Evolutionary conservation across 225 moss, liverwort and hornwort genomes (phyloP), one percentile per base, ranked within the genome.

Genomic region (Ulota crispa): DNA sequence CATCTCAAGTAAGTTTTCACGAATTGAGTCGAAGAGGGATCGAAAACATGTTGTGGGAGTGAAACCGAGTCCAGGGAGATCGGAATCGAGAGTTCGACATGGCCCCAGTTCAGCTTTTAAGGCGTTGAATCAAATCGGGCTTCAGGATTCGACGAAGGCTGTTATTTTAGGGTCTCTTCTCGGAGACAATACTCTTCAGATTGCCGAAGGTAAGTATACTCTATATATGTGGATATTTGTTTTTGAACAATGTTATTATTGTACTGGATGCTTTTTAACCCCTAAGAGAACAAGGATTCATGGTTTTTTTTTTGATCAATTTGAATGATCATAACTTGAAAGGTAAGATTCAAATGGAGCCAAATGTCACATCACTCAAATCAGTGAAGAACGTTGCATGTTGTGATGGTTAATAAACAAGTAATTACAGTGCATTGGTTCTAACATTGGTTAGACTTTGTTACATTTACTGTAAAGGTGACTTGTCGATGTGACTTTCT

Each of bases 111-210:
- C 86, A 41, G 86, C 82, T 28, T 84, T 84, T 12, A 86, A 91
- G 82, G 80, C 86, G 69, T 55, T 91, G 42, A 91, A 86, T 57
- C 75, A 78, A 21, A 86, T 75, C 4, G 88, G 83, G 3, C 41
- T 91, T 82, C 66, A 61, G 54, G 83, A 83, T 26, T 66, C 62
- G 26, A 88, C 82, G 37, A 91, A 88, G 75, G 70, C 86, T 78
- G 88, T 88, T 26, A 52, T 91, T 39, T 75, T 91, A 52, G 90
- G 86, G 27, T 88, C 88, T 27, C 79, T 91, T 24, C 86, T 91
- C 19, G 90, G 90, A 39, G 88, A 88, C 56, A 80, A 83, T 34
- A 74, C 80, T 69, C 85, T 91, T 72, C 80, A 62, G 2, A 64
- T 88, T 53, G 80, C 60, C 55, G 85, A 85, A 86, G 90, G 88